Evolutionary conservation across 2,329 filamentous ascomycete genomes (phyloP).

Genomic region (Apiospora marii): DNA sequence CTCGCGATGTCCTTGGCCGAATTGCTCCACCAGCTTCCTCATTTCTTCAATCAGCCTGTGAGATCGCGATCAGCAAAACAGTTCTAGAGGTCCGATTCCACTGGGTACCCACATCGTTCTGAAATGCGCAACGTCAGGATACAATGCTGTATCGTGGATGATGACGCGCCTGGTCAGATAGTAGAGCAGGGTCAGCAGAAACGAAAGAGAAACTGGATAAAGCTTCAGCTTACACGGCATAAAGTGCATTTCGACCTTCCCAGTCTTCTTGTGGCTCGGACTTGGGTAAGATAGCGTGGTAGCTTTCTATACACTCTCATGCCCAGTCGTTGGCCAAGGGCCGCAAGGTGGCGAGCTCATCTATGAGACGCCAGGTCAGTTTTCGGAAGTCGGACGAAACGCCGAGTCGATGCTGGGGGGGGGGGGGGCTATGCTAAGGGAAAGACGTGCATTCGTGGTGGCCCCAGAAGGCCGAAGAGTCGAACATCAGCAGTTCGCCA

Average conservation of each 20-base stretch:
- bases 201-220: too few species aligned
- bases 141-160: neutral
- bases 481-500: neutral
- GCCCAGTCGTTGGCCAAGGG: neutral
- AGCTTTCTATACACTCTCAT: neutral
- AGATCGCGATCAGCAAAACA: neutral
- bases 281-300: neutral
- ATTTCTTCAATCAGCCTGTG: constrained; percentile 11
- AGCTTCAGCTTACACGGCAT: neutral
- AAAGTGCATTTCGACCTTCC: constrained; percentile 8
- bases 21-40: constrained; percentile 2
- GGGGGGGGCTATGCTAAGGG: too few species aligned
- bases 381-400: neutral
- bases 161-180: neutral
- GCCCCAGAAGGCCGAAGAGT: constrained; percentile 1
- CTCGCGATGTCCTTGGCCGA: neutral
- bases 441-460: neutral
- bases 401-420: neutral
- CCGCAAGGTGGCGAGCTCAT: neutral
- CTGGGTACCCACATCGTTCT: neutral
- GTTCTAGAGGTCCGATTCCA: neutral
- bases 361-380: neutral
- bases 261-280: constrained; percentile 1
- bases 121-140: neutral
- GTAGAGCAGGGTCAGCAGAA: neutral